phyloP scores from a whole-genome alignment of 192 early-diverging fungal species.

The Diversispora eburnea region DNA sequence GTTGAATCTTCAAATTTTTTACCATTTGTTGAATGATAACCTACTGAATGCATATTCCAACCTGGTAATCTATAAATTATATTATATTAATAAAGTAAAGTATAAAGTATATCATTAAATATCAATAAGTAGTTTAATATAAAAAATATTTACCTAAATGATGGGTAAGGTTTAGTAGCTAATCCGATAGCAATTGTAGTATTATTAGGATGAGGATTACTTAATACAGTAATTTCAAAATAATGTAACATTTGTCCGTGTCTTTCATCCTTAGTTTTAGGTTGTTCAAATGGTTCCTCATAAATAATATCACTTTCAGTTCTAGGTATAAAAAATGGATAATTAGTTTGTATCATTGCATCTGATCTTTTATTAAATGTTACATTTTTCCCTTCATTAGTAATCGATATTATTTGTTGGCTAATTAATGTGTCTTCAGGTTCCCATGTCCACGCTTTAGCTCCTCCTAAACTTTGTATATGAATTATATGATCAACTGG shows the following conservation, averaged over 20 bases:
- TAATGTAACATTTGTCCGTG: conserved; percentile 34
- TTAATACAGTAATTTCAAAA: conserved; percentile 38
- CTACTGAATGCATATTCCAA: conserved; percentile 46
- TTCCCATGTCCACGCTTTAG: background rate
- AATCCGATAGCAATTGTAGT: conserved; percentile 38
- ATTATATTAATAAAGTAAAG: background rate
- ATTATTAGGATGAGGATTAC: background rate
- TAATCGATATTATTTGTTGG: background rate
- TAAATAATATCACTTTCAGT: background rate
- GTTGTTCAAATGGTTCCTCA: background rate
- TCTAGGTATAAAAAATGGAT: conserved; percentile 18
- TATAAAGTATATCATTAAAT: background rate
- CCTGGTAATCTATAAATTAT: conserved; percentile 37
- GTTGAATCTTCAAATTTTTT: conserved; percentile 37
- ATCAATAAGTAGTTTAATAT: background rate
- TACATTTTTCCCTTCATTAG: background rate
- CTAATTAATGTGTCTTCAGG: background rate
- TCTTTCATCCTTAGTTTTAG: background rate
- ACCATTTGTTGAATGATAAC: conserved; percentile 49
- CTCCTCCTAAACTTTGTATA: conserved; percentile 6
- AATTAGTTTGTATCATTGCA: conserved; percentile 15
- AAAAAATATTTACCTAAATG: conserved; percentile 33
- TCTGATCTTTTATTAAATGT: background rate
- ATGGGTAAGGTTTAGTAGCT: conserved; percentile 41
- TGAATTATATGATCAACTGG: background rate